Evolutionary conservation across 1,284 basidiomycete species (phyloP).

Genomic region (Cutaneotrichosporon spelunceum): DNA sequence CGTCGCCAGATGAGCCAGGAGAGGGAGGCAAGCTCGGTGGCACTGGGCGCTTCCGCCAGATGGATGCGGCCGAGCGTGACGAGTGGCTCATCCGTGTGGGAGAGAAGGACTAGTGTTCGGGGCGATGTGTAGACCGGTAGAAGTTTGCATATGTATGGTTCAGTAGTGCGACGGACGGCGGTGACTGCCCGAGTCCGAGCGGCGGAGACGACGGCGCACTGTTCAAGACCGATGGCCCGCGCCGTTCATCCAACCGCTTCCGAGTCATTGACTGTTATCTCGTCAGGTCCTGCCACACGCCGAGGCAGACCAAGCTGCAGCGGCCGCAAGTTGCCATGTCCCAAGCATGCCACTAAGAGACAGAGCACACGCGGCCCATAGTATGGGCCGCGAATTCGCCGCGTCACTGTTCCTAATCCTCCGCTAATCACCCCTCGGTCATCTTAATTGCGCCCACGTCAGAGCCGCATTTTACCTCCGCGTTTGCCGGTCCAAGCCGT

Average conservation of each 20-base stretch:
- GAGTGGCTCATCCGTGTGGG: conserved; percentile 81
- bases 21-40: conserved; percentile 47
- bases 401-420: background rate
- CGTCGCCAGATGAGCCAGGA: conserved; percentile 40
- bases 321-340: too few species aligned
- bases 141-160: conserved; percentile 10
- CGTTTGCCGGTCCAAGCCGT: background rate
- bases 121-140: conserved; percentile 8
- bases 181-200: background rate
- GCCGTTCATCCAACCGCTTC: background rate
- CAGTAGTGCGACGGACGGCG: background rate
- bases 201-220: background rate
- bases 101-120: conserved; percentile 73
- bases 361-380: background rate
- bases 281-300: background rate
- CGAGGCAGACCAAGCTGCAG: background rate
- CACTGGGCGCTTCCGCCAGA: conserved; percentile 73
- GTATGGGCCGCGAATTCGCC: background rate
- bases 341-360: background rate
- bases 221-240: too few species aligned
- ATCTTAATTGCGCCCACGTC: background rate
- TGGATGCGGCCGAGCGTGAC: conserved; percentile 79
- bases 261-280: background rate
- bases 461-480: conserved; percentile 2
- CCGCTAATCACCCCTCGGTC: background rate